Percentiles rank a stretch among this genome's conserved stretches.
These are phyloP conservation scores for Dactylella cylindrospora DNA, from an alignment of 2,329 filamentous ascomycete genomes.

Conservation along the genomic window DNA sequence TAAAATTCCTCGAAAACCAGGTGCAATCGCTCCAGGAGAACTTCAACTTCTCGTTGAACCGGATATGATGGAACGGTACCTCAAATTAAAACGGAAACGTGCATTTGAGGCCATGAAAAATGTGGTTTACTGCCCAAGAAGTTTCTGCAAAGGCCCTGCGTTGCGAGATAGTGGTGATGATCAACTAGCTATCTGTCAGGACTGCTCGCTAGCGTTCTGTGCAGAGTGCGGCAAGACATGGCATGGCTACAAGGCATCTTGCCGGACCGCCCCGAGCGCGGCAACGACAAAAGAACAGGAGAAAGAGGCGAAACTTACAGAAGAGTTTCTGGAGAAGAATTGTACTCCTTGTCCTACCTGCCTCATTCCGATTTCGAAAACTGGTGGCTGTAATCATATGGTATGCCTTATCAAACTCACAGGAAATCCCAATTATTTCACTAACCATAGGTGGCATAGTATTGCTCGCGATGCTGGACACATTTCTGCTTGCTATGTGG, in stretches of 20 bases:
- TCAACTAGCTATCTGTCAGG: conserved; percentile 77
- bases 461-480: conserved; percentile 65
- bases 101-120: conserved; percentile 88
- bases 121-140: conserved; percentile 86
- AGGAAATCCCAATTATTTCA: background rate
- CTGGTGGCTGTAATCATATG: conserved; percentile 96
- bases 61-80: conserved; percentile 78
- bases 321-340: conserved; percentile 78
- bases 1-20: conserved; percentile 40
- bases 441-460: conserved; percentile 4
- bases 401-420: conserved; percentile 65
- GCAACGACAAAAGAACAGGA: conserved; percentile 65
- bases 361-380: conserved; percentile 80
- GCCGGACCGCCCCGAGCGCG: conserved; percentile 64
- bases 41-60: conserved; percentile 65
- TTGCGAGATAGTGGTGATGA: conserved; percentile 53
- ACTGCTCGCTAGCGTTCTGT: conserved; percentile 89
- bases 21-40: conserved; percentile 48
- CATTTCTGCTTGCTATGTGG: conserved; percentile 96
- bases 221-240: conserved; percentile 71
- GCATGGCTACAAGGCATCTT: conserved; percentile 82
- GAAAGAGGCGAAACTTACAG: conserved; percentile 79
- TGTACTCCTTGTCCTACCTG: conserved; percentile 90
- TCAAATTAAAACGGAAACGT: conserved; percentile 86
- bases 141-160: conserved; percentile 89